Evolutionary conservation across 116 monocot species (phyloP), one percentile per base, ranked within the genome.

Genomic region (Posidonia oceanica): DNA sequence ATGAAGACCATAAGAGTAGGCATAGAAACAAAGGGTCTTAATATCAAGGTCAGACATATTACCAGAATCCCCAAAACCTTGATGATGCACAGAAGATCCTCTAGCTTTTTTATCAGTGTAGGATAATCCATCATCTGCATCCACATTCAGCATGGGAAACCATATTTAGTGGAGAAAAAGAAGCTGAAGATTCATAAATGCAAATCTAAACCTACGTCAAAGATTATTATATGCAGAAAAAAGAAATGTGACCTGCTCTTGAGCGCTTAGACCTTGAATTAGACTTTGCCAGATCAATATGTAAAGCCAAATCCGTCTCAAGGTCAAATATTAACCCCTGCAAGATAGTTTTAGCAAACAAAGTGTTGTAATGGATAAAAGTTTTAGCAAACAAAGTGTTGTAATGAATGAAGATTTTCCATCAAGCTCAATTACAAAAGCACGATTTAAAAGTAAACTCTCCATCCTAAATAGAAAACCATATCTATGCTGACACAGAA

Each of bases 261-360:
- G 59, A 63, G 51, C 86, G 90, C 74, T 86, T 86, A 40, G 73
- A 39, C 73, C 85, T 90, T 12, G 93, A 93, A 66, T 93, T 93
- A 42, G 86, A 80, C 64, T 84, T 89, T 15, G 93, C 93, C 79
- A 93, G 73, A 64, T 93, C 89, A 68, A 93, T 72, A 68, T 82
- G 75, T 14, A 93, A 70, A 70, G 82, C 77, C 63, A 78, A 82
- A 23, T 84, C 83, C 52, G 65, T 86, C 76, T 93, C 89, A 77
- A 89, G 84, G 75, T 93, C 93, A 89, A 89, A 93, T 10, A 86
- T 39, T 40, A 84, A 48, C 52, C 89, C 89, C 93, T 93, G 75
- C 7, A 73, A 71, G 41, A 64, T 8, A 64, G 23, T 48, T 48
- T 48, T 10, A 48, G 48, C 48, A 48, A 48, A 10, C 48, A 48